These are phyloP conservation scores for Apiospora pterosperma DNA, from an alignment of 2,329 filamentous ascomycete genomes.

Conservation along the genomic window DNA sequence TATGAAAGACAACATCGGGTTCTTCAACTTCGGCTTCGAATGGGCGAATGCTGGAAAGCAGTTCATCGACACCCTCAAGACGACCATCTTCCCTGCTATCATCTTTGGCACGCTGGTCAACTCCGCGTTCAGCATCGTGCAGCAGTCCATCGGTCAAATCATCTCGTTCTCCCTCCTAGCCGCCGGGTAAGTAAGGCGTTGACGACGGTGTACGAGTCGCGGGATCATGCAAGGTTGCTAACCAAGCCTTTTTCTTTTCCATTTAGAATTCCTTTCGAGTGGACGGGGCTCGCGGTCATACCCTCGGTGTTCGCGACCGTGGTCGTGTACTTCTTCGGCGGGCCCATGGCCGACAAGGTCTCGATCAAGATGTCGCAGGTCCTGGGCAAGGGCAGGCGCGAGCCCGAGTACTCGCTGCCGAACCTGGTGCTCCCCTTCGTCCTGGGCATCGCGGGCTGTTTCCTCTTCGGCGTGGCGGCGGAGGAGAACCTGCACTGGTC, in stretches of 20 bases:
- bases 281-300: slow-evolving; percentile 13
- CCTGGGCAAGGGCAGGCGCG: slow-evolving; percentile 16
- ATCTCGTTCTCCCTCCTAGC: slow-evolving; percentile 10
- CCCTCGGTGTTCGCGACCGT: slow-evolving; percentile 13
- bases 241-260: not conserved
- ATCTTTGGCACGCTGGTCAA: slow-evolving; percentile 26
- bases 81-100: slow-evolving; percentile 29
- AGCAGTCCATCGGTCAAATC: slow-evolving; percentile 10
- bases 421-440: slow-evolving; percentile 21
- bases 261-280: slow-evolving; percentile 11
- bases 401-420: slow-evolving; percentile 23
- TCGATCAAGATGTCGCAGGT: slow-evolving; percentile 17
- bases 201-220: not conserved
- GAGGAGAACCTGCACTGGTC: slow-evolving; percentile 17
- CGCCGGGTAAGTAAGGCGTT: slow-evolving; percentile 8
- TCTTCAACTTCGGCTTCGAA: slow-evolving; percentile 27
- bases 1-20: slow-evolving; percentile 26
- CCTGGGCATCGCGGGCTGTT: slow-evolving; percentile 16
- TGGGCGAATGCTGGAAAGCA: slow-evolving; percentile 20
- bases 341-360: slow-evolving; percentile 29
- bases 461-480: slow-evolving; percentile 21
- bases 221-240: not conserved
- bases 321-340: slow-evolving; percentile 24
- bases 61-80: slow-evolving; percentile 27
- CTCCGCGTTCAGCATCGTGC: slow-evolving; percentile 12